Evolutionary conservation across 176 grass and related monocot genomes (phyloP), one percentile per base, ranked within the genome.

Genomic region (Elymus sibiricus): DNA sequence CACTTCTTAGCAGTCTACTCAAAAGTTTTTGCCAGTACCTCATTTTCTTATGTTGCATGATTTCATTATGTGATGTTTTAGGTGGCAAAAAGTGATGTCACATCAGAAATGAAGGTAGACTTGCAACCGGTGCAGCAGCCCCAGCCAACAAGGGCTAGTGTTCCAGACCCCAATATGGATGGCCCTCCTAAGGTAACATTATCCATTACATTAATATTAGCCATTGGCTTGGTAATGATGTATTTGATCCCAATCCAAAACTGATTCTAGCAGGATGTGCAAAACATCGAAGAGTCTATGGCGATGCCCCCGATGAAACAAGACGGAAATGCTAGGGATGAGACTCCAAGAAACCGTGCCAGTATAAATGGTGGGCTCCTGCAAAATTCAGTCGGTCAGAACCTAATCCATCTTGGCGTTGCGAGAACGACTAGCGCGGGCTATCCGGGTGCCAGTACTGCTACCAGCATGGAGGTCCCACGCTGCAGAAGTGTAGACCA

Each of bases 351-450:
- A 62, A 75, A 31, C 46, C 16, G 12, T 69, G 27, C 66, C 40
- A n/a, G 74, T 79, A 59, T 35, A 53, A 83, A 92, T 87, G 81
- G 86, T 65, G 76, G 81, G 65, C 24, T 80, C 77, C 51, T 86
- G 68, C 85, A 88, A 86, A 83, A 82, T 81, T 84, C 89, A 82
- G 84, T 91, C 70, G 86, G 86, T 40, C 89, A 91, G 82, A 67
- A 94, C 77, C 58, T 94, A 74, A 74, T 86, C 77, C 92, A 89
- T 84, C 84, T 87, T 79, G 79, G 82, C 4, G 51, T n/a, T n/a
- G n/a, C n/a, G n/a, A n/a, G n/a, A n/a, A n/a, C n/a, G n/a, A n/a
- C n/a, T n/a, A n/a, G n/a, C n/a, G n/a, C 65, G 17, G 85, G 64
- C 85, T 78, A 79, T 76, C 51, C 32, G 1, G 22, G 38, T 76